Conservation (phyloP, 2,329 filamentous ascomycete genomes). For the Colletotrichum acutatum region DNA sequence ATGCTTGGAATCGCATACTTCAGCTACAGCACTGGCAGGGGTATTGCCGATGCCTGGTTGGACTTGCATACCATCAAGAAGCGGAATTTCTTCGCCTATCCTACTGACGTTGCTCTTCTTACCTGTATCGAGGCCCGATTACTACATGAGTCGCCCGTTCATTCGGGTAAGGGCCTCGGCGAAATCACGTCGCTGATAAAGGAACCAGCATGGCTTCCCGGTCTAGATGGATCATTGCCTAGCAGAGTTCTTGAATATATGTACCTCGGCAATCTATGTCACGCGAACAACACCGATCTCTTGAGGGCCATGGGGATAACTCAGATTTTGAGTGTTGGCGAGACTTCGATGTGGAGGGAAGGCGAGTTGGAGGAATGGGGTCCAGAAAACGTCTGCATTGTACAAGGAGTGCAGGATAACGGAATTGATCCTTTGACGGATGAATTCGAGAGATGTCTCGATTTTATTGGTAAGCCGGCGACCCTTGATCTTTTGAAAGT, state of each 20-base stretch:
- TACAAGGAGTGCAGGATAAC: conserved; percentile 94
- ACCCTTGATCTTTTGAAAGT: background rate
- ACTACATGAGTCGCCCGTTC: conserved; percentile 74
- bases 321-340: conserved; percentile 91
- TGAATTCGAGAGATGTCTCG: conserved; percentile 86
- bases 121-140: conserved; percentile 80
- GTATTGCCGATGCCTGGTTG: conserved; percentile 89
- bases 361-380: conserved; percentile 80
- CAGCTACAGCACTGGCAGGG: conserved; percentile 87
- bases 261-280: conserved; percentile 92
- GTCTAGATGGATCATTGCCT: conserved; percentile 89
- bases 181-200: conserved; percentile 64
- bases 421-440: conserved; percentile 91
- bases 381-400: conserved; percentile 78
- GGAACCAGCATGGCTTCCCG: conserved; percentile 83
- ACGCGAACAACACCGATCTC: conserved; percentile 93
- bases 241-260: conserved; percentile 92
- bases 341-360: conserved; percentile 84
- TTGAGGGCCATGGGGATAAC: conserved; percentile 83
- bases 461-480: conserved; percentile 84
- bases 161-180: conserved; percentile 58
- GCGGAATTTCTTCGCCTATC: conserved; percentile 97
- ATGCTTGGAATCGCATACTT: conserved; percentile 91
- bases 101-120: conserved; percentile 87
- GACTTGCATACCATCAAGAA: conserved; percentile 81